A percentile compares a stretch with the other conserved stretches of the same genome.
Evolutionary conservation across 169 alveolate species (phyloP).

Genomic region (Plasmodium yoelii): DNA sequence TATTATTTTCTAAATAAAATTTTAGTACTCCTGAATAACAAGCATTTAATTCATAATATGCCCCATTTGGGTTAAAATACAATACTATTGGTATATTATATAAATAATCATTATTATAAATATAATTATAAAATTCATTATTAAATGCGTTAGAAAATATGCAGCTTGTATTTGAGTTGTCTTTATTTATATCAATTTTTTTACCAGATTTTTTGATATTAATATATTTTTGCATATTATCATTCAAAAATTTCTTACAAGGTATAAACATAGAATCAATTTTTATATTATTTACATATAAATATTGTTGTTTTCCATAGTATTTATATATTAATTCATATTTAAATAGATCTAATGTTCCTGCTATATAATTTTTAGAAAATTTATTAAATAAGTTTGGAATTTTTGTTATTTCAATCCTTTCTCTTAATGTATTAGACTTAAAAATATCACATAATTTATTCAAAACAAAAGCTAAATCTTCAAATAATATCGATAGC

Average conservation of each 20-base stretch:
- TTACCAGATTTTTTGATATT: constrained; percentile 7
- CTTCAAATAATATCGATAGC: constrained; percentile 20
- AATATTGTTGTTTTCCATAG: constrained; percentile 64
- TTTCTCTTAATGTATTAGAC: constrained; percentile 27
- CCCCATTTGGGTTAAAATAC: constrained; percentile 72
- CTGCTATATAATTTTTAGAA: constrained; percentile 51
- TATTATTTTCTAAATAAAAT: constrained; percentile 60
- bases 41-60: constrained; percentile 72
- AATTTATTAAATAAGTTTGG: constrained; percentile 7
- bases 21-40: constrained; percentile 39
- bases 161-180: neutral
- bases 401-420: constrained; percentile 10
- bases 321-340: constrained; percentile 66
- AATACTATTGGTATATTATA: constrained; percentile 51
- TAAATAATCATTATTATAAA: constrained; percentile 61
- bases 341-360: constrained; percentile 67
- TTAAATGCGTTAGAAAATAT: constrained; percentile 64
- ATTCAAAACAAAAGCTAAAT: constrained; percentile 21
- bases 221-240: constrained; percentile 47
- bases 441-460: constrained; percentile 47
- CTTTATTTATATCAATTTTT: neutral
- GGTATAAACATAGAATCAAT: constrained; percentile 76
- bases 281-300: constrained; percentile 22
- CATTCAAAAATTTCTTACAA: constrained; percentile 49
- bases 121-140: constrained; percentile 67